Percentiles rank a stretch among this genome's conserved stretches.
phyloP scores from a whole-genome alignment of 1,284 basidiomycete genomes.

The Leccinum huronense region DNA sequence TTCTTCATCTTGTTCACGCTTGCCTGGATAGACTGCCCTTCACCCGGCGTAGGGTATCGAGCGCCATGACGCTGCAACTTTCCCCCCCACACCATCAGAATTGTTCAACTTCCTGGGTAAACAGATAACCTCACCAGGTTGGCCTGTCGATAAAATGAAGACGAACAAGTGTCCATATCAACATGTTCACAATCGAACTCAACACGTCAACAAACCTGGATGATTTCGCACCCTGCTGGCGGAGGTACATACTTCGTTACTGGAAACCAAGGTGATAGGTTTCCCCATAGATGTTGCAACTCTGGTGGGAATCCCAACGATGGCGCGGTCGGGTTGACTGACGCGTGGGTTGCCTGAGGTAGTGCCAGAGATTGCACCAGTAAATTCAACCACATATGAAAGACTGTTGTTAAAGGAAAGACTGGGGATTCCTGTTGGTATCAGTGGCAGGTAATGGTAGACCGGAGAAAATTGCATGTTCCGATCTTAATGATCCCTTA shows the following conservation, averaged over 20 bases:
- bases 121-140: background rate
- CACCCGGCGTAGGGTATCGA: background rate
- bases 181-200: too few species aligned
- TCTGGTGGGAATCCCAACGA: background rate
- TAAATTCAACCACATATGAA: too few species aligned
- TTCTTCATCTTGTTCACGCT: slow-evolving; percentile 53
- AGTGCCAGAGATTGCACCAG: too few species aligned
- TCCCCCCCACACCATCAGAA: background rate
- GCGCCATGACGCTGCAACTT: background rate
- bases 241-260: background rate
- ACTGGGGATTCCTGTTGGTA: too few species aligned
- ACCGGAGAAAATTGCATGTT: too few species aligned
- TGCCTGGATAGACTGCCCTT: slow-evolving; percentile 3
- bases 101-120: background rate
- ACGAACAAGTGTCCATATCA: too few species aligned
- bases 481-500: too few species aligned
- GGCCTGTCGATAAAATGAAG: background rate
- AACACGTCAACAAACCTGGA: background rate
- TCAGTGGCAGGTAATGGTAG: too few species aligned
- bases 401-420: too few species aligned
- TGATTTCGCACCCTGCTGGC: background rate
- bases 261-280: background rate
- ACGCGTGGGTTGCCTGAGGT: background rate
- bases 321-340: background rate
- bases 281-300: background rate